Percentiles rank a stretch among this genome's conserved stretches.
phyloP scores from a whole-genome alignment of 2,329 filamentous ascomycete species.

The Beauveria sp. region DNA sequence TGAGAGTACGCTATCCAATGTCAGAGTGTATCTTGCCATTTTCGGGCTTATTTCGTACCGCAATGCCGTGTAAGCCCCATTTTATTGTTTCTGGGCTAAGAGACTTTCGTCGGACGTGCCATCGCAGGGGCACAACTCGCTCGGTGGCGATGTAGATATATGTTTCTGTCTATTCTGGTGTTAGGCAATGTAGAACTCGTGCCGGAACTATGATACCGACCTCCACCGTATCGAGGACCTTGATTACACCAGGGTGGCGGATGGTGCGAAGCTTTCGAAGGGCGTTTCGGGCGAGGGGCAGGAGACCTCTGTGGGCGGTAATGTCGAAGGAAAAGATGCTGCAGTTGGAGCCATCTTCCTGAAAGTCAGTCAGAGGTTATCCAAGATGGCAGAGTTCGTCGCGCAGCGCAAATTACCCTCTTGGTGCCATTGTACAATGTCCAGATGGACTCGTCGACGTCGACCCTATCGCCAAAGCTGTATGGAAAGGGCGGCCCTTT shows the following conservation, averaged over 20 bases:
- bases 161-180: conserved; percentile 62
- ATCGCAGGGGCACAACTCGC: conserved; percentile 75
- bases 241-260: conserved; percentile 89
- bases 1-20: conserved; percentile 66
- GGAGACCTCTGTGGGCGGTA: conserved; percentile 65
- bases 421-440: conserved; percentile 91
- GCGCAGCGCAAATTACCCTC: conserved; percentile 49
- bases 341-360: conserved; percentile 92
- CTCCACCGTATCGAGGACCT: conserved; percentile 90
- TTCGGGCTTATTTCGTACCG: conserved; percentile 42
- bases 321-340: conserved; percentile 97
- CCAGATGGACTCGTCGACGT: conserved; percentile 92
- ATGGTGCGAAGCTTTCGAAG: conserved; percentile 89
- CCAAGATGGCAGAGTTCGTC: background rate
- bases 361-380: background rate
- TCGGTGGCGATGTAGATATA: conserved; percentile 97
- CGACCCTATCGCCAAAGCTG: conserved; percentile 84
- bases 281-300: conserved; percentile 87
- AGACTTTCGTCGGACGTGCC: conserved; percentile 85
- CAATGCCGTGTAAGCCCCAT: conserved; percentile 86
- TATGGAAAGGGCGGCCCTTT: conserved; percentile 92
- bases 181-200: background rate
- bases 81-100: conserved; percentile 88
- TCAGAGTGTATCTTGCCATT: background rate
- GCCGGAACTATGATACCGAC: conserved; percentile 34